Percentiles rank a stretch among this genome's conserved stretches.
Conservation (phyloP, 441 rosid species). For the Syzygium syzygioides region DNA sequence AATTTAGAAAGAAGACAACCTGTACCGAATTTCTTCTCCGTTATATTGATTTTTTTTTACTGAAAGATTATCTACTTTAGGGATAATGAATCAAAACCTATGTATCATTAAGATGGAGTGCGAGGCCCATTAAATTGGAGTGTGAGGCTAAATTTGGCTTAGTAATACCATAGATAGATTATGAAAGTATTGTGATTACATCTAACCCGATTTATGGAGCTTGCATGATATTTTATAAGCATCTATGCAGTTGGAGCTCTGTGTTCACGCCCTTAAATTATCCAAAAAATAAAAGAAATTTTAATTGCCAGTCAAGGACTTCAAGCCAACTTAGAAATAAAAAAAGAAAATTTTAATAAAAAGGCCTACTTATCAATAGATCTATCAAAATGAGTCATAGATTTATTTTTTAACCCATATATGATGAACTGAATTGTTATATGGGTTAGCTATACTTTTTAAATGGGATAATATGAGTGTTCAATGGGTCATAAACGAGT, state of each 20-base stretch:
- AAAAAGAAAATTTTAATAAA: neutral
- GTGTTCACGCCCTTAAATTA: neutral
- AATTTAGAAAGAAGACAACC: neutral
- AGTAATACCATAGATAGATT: neutral
- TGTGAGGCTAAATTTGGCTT: neutral
- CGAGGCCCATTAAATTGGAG: neutral
- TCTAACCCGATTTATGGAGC: neutral
- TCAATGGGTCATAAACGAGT: too few species aligned
- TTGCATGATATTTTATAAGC: neutral
- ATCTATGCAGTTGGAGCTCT: neutral
- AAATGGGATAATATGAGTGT: too few species aligned
- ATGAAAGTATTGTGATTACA: neutral
- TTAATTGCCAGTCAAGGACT: neutral
- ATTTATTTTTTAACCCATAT: too few species aligned
- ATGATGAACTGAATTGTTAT: too few species aligned
- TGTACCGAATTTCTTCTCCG: too few species aligned
- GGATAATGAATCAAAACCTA: neutral
- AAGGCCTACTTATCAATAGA: neutral
- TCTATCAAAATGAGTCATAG: too few species aligned
- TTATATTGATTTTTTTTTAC: neutral
- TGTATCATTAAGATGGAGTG: neutral
- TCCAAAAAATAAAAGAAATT: neutral
- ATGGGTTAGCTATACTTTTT: too few species aligned
- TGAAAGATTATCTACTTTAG: neutral
- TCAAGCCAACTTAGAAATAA: neutral